Conservation (phyloP, 1,284 basidiomycete species). For the Golubevia pallescens region DNA sequence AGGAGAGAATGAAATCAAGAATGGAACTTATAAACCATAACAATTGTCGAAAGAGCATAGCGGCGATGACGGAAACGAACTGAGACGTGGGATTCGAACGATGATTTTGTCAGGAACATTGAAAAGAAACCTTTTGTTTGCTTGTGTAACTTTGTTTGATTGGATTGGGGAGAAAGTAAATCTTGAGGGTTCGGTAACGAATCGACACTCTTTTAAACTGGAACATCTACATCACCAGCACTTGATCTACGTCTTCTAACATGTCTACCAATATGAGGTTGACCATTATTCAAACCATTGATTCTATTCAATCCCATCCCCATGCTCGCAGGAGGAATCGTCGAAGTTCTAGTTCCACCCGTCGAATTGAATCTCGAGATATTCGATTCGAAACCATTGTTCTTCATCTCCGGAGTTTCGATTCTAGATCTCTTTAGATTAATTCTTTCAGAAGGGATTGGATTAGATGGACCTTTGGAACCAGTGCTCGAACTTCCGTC, state of each 20-base stretch:
- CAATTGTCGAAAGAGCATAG: too few species aligned
- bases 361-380: neutral
- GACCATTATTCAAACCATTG: neutral
- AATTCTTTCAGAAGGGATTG: neutral
- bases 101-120: too few species aligned
- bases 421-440: neutral
- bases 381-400: neutral
- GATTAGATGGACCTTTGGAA: neutral
- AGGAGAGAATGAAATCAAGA: too few species aligned
- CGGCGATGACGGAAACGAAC: too few species aligned
- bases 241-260: neutral
- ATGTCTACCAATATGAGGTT: neutral
- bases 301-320: neutral
- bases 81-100: too few species aligned
- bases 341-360: neutral
- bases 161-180: too few species aligned
- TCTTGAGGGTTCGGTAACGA: slow-evolving; percentile 44
- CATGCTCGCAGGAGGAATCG: neutral
- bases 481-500: neutral
- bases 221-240: neutral
- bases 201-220: slow-evolving; percentile 21
- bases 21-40: too few species aligned
- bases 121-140: too few species aligned
- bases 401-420: neutral
- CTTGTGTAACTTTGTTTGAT: too few species aligned